Conservation (phyloP, 768 basidiomycete species). For the Hemileccinum rubropunctum region DNA sequence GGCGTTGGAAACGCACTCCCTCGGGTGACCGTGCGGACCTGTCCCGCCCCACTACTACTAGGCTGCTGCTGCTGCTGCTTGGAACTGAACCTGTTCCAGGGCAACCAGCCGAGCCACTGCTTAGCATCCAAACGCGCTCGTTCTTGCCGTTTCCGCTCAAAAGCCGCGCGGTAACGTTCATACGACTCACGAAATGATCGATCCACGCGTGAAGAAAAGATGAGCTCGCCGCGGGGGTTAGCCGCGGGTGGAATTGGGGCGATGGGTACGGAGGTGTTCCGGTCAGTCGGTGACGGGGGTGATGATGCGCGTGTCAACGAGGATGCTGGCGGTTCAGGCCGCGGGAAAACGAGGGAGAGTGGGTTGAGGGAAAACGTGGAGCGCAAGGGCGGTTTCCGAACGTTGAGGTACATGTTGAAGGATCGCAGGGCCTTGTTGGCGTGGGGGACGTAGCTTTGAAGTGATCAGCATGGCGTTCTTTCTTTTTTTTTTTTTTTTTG, state of each 20-base stretch:
- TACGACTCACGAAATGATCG: constrained; percentile 83
- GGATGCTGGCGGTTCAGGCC: constrained; percentile 23
- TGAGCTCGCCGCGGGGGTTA: constrained; percentile 94
- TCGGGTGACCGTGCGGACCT: no score
- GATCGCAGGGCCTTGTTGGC: constrained; percentile 89
- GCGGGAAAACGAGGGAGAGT: constrained; percentile 38
- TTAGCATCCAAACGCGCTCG: constrained; percentile 42
- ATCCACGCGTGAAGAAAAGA: constrained; percentile 89
- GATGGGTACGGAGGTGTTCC: constrained; percentile 45
- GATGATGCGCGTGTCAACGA: constrained; percentile 25
- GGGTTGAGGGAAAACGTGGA: constrained; percentile 49
- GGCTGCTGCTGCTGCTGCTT: no score
- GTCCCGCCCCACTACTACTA: no score
- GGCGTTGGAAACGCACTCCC: constrained; percentile 31
- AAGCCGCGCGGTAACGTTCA: constrained; percentile 85
- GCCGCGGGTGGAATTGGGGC: constrained; percentile 80
- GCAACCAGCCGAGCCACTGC: constrained; percentile 33
- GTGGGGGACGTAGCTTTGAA: constrained; percentile 87
- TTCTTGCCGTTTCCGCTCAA: constrained; percentile 76
- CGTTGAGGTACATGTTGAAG: constrained; percentile 97
- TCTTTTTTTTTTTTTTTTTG: no score
- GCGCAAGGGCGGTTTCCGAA: constrained; percentile 72
- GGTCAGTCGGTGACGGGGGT: constrained; percentile 36
- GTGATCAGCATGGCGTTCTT: constrained; percentile 19
- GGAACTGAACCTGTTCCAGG: constrained; percentile 21